phyloP scores from a whole-genome alignment of 108 stramenopile genomes.

The Licmophora abbreviata region DNA sequence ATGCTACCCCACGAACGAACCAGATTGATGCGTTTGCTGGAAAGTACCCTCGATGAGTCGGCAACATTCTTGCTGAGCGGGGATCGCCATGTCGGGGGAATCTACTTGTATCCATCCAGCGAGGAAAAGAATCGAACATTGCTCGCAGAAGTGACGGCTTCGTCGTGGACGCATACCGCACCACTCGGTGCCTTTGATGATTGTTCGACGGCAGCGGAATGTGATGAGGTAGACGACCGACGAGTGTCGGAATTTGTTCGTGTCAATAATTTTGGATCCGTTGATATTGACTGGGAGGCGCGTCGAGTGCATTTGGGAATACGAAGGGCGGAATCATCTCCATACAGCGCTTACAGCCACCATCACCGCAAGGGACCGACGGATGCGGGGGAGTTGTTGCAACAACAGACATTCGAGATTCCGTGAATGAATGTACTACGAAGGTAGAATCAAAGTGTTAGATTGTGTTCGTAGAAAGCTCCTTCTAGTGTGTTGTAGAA shows the following conservation, averaged over 20 bases:
- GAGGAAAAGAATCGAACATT: too few species aligned
- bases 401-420: neutral
- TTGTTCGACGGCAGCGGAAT: constrained; percentile 9
- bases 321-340: constrained; percentile 7
- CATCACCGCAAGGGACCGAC: neutral
- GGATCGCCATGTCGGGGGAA: constrained; percentile 22
- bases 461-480: too few species aligned
- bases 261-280: constrained; percentile 18
- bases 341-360: neutral
- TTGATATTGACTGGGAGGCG: constrained; percentile 19
- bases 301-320: neutral
- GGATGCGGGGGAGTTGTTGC: neutral
- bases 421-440: constrained; percentile 1
- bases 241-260: constrained; percentile 13
- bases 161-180: constrained; percentile 22
- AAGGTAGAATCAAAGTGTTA: too few species aligned
- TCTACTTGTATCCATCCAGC: constrained; percentile 6
- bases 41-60: neutral
- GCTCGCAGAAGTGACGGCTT: constrained; percentile 25
- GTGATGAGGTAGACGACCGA: constrained; percentile 13
- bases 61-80: constrained; percentile 11
- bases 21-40: constrained; percentile 4
- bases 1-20: constrained; percentile 11
- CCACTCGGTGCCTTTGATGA: constrained; percentile 5
- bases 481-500: too few species aligned